Evolutionary conservation across 805 yeast species (phyloP), one percentile per base, ranked within the genome.

Genomic region (Nakazawaea laoshanensis): DNA sequence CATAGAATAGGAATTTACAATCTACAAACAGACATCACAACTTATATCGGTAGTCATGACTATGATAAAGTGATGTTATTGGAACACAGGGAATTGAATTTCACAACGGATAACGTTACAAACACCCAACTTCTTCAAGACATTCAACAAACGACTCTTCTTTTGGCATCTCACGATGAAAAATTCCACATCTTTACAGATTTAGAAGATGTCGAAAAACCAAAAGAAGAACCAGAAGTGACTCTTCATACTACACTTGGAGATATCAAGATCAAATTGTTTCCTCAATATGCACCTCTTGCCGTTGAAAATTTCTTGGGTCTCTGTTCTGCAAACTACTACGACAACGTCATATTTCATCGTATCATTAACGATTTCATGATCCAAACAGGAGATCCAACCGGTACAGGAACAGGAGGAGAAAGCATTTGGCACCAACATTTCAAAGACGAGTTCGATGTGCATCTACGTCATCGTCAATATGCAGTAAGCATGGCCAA

Each of bases 341-440:
- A 65, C 46, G 52, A 65, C 39, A 45, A 51, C 16, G 42, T 59
- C 12, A 55, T 54, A 45, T 65, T 65, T 53, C 70, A 65, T 42
- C 51, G 70, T 37, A 67, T 73, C 12, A 70, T 73, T 42, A 61
- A 65, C 41, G 64, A 61, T 33, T 73, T 73, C 43, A 73, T 73
- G 78, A 65, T 74, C 42, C 79, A 73, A 48, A 72, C 73, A 27
- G 79, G 79, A 16, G 79, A 73, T 47, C 65, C 75, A 31, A 34
- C 43, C 3, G 65, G 65, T 5, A 57, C 57, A 35, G 65, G 65
- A 5, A 55, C 62, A 2, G 65, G 65, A 5, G 65, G 65, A 4
- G 54, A 53, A 26, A 44, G 54, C 25, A 49, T 55, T n/a, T 59
- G 59, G 59, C 53, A 56, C 2, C 39, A 39, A 20, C 36, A 40